Evolutionary conservation across 305 asterid species (phyloP), one percentile per base, ranked within the genome.

Genomic region (Fraxinus angustifolia): DNA sequence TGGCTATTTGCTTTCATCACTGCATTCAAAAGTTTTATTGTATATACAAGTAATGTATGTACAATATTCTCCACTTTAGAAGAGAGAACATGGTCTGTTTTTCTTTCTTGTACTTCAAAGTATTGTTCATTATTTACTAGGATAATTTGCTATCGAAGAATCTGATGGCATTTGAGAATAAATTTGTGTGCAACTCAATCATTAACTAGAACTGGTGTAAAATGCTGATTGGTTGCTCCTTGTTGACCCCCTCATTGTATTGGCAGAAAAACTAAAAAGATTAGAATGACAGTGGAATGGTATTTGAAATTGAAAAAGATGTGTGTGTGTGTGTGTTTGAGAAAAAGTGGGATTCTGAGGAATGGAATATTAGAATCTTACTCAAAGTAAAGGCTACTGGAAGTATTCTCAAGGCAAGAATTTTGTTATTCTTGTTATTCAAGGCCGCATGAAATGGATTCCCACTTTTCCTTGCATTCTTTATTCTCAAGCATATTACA

Each of bases 391-490:
- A 82, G 87, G 77, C 84, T 81, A 79, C 84, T 81, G 80, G 84
- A 73, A 75, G 80, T 84, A 86, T 88, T 88, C 81, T 67, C 88
- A 86, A 85, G 91, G 80, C 88, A 88, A 86, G 91, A 86, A 85
- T 83, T 88, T 83, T 68, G 42, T 82, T 85, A 77, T 81, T 85
- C 83, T 82, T 85, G 83, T 70, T 86, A 72, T 76, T 86, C 75
- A 58, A 88, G 86, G 87, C 96, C 92, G 87, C 92, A 48, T 88
- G 89, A 84, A 86, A 89, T 88, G 91, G 94, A 89, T 88, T 90
- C 91, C 78, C 88, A 58, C 80, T 50, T 81, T 85, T 79, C 75
- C 58, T 79, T 79, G 87, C 78, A 50, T 79, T 79, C 79, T 87
- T 85, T 81, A 76, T 85, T 85, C 85, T 79, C 78, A 30, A 80